Conservation (phyloP, 2,329 filamentous ascomycete species). For the Diplodia intermedia region DNA sequence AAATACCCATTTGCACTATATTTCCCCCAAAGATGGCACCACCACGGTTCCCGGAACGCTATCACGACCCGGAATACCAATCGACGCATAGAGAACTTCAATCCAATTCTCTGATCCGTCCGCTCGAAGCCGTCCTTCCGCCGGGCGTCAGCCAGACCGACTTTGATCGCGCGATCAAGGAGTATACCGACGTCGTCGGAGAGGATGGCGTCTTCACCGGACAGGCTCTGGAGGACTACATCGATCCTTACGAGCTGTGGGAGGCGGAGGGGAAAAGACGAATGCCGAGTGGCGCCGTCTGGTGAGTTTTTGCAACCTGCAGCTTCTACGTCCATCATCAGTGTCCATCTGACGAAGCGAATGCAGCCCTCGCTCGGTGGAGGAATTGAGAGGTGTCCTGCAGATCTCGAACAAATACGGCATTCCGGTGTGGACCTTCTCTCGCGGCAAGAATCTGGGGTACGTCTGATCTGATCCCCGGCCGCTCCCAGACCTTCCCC, state of each 20-base stretch:
- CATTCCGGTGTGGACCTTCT: slow-evolving; percentile 46
- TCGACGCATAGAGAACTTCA: slow-evolving; percentile 52
- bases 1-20: neutral
- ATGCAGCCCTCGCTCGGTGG: slow-evolving; percentile 4
- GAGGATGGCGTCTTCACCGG: slow-evolving; percentile 50
- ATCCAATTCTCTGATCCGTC: slow-evolving; percentile 49
- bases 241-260: slow-evolving; percentile 57
- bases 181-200: slow-evolving; percentile 47
- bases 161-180: slow-evolving; percentile 49
- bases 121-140: slow-evolving; percentile 50
- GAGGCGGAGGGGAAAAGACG: slow-evolving; percentile 50
- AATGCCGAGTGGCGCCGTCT: slow-evolving; percentile 54
- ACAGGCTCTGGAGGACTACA: slow-evolving; percentile 53
- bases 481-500: too few species aligned
- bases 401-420: slow-evolving; percentile 45
- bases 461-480: slow-evolving; percentile 40
- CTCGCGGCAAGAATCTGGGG: slow-evolving; percentile 56
- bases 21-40: neutral
- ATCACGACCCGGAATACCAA: slow-evolving; percentile 53
- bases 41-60: slow-evolving; percentile 36
- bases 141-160: slow-evolving; percentile 49
- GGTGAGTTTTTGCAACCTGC: slow-evolving; percentile 38
- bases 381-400: slow-evolving; percentile 43
- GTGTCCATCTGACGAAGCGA: neutral
- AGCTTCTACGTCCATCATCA: too few species aligned